Evolutionary conservation across 306 rosid species (phyloP), one percentile per base, ranked within the genome.

Genomic region (Cucurbita argyrosperma): DNA sequence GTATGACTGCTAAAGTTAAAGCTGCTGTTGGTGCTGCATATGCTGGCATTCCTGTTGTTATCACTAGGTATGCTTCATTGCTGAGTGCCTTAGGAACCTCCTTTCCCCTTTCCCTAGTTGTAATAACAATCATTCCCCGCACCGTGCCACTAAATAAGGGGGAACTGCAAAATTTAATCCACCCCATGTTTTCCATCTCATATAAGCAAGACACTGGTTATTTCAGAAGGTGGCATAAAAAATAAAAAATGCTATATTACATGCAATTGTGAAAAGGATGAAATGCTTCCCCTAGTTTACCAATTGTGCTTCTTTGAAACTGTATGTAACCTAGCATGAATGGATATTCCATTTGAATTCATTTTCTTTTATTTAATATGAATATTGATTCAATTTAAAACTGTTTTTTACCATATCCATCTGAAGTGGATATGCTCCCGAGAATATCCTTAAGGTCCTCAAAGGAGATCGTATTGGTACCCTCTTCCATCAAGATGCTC

Each of bases 1-100:
- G 99, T 77, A 94, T 91, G 99, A 94, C 99, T 39, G 97, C 99
- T 51, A 94, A 94, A 85, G 99, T 94, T 47, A 91, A 85, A 86
- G 99, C 99, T 80, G 92, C 99, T 68, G 80, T 84, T 59, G 85
- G 88, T 83, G 99, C 96, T 53, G 92, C 97, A 66, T 80, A 85
- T 78, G 99, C 97, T 51, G 99, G 97, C 79, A 85, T 88, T 78
- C 97, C 99, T 76, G 99, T 94, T 79, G 76, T 94, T 86, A 89
- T 94, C 79, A 88, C 99, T 58, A 94, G 99, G 99, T 91, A 76
- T 69, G 21, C 42, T 79, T 49, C 69, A 8, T 30, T 59, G 12
- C 45, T 30, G 59, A 70, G 74, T 47, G 74, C 46, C 45, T 70
- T 4, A 30, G 19, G 26, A 69, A 7, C 7, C 40, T 52, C 46